phyloP scores from a whole-genome alignment of 495 filamentous ascomycete species.

The Aspergillus coremiiformis region DNA sequence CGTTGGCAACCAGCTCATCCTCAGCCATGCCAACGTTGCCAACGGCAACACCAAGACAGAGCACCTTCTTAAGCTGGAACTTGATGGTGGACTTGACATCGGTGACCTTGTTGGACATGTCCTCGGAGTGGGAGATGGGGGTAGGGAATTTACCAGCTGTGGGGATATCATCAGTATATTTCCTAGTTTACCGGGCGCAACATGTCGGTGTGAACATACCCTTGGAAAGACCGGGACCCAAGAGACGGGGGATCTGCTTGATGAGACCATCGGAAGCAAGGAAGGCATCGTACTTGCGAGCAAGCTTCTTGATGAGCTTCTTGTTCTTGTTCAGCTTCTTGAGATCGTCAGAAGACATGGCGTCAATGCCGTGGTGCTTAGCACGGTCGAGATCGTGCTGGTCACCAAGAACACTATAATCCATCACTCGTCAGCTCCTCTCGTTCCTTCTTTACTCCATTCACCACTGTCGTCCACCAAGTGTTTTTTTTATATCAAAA shows the following conservation, averaged over 20 bases:
- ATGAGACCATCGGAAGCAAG: conserved; percentile 91
- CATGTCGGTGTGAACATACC: conserved; percentile 45
- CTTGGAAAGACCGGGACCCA: conserved; percentile 97
- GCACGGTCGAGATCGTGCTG: conserved; percentile 99
- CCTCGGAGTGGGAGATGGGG: conserved; percentile 90
- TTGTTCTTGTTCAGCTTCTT: conserved; percentile 99
- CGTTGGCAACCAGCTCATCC: conserved; percentile 93
- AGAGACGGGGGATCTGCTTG: conserved; percentile 99
- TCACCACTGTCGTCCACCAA: not conserved
- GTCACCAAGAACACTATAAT: conserved; percentile 82
- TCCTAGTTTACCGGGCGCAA: not conserved
- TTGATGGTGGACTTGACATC: conserved; percentile 99
- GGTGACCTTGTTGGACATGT: conserved; percentile 85
- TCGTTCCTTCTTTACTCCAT: not conserved
- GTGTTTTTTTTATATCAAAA: not conserved
- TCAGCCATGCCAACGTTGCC: conserved; percentile 96
- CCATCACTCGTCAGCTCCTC: conserved; percentile 9
- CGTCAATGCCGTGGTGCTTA: conserved; percentile 94
- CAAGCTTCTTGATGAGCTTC: conserved; percentile 99
- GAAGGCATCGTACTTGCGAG: conserved; percentile 99
- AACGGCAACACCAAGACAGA: conserved; percentile 98
- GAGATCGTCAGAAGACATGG: conserved; percentile 95
- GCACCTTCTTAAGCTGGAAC: conserved; percentile 99
- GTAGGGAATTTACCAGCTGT: conserved; percentile 98
- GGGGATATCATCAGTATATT: conserved; percentile 13